Percentiles rank a stretch among this genome's conserved stretches.
Evolutionary conservation across 192 early-diverging fungal species (phyloP).

Genomic region (Backusella morwellensis): DNA sequence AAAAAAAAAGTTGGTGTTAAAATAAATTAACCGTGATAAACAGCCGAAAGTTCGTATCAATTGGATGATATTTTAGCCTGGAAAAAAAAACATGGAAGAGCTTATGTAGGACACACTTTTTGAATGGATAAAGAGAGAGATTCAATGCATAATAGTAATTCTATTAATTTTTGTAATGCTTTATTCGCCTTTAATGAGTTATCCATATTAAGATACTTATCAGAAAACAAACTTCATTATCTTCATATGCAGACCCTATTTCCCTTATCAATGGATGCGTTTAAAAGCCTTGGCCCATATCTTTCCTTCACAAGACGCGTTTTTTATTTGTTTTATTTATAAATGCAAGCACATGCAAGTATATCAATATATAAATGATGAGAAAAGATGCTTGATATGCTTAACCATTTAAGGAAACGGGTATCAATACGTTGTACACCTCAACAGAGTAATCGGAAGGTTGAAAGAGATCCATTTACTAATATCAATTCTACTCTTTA

Average conservation of each 20-base stretch:
- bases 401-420: neutral
- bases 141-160: neutral
- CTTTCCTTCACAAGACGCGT: neutral
- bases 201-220: neutral
- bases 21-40: neutral
- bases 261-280: too few relatives aligned
- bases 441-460: neutral
- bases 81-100: neutral
- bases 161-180: too few relatives aligned
- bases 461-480: neutral
- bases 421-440: neutral
- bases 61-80: neutral
- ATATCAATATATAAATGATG: neutral
- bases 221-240: neutral
- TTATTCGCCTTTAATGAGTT: too few relatives aligned
- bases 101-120: neutral
- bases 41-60: neutral
- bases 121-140: neutral
- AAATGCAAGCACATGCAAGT: neutral
- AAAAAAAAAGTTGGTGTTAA: neutral
- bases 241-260: too few relatives aligned
- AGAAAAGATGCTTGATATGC: neutral
- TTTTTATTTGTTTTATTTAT: neutral
- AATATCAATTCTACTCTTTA: neutral
- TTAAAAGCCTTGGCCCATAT: neutral